A percentile compares a stretch with the other conserved stretches of the same genome.
Conservation (phyloP, 345 rosid genomes). For the Ceriops decandra region DNA sequence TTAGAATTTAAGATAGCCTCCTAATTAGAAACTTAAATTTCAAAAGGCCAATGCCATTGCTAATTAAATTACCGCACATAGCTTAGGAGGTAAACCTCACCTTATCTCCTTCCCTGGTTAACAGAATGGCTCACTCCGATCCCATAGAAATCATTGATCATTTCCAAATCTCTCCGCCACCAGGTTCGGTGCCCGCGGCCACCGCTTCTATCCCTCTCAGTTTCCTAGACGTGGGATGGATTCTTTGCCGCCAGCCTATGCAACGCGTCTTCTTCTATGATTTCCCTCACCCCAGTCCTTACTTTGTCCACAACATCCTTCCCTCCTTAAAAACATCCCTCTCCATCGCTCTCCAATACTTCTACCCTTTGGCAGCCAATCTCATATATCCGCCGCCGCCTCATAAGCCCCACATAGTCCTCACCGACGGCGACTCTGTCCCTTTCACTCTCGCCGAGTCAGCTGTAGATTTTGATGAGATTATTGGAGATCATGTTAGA, state of each 20-base stretch:
- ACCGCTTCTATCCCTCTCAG: slow-evolving; percentile 15
- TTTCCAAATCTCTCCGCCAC: slow-evolving; percentile 17
- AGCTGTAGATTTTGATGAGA: slow-evolving; percentile 12
- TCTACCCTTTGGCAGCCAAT: slow-evolving; percentile 29
- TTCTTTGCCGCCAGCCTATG: slow-evolving; percentile 15
- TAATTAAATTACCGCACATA: no score
- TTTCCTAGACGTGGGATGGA: slow-evolving; percentile 17
- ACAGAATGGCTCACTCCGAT: no score
- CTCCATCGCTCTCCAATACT: slow-evolving; percentile 22
- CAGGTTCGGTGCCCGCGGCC: slow-evolving; percentile 11
- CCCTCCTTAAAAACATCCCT: slow-evolving; percentile 27
- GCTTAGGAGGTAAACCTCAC: no score
- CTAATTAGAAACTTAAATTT: no score
- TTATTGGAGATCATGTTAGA: slow-evolving; percentile 16
- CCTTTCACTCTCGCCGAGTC: slow-evolving; percentile 33
- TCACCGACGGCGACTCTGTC: slow-evolving; percentile 17
- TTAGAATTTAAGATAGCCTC: no score
- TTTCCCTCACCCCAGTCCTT: slow-evolving; percentile 13
- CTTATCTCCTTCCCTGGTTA: no score
- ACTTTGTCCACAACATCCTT: slow-evolving; percentile 13
- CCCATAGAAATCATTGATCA: not conserved
- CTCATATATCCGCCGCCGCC: slow-evolving; percentile 27
- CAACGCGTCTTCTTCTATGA: slow-evolving; percentile 31
- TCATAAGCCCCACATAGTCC: slow-evolving; percentile 21
- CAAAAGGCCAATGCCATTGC: no score